Conservation (phyloP, 306 rosid genomes). For the Bauhinia variegata region DNA sequence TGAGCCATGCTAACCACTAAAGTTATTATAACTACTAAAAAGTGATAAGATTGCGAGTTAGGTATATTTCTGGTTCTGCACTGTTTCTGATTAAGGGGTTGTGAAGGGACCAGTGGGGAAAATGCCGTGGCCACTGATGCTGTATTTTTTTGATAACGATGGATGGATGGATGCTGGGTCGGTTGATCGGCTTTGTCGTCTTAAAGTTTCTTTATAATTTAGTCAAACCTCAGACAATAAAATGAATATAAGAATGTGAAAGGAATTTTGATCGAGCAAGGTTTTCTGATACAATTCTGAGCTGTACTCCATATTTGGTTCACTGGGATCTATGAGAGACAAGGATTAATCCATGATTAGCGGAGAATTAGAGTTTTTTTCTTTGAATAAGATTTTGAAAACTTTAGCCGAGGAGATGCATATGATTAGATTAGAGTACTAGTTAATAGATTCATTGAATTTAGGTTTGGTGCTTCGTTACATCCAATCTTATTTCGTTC, state of each 20-base stretch:
- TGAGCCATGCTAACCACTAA: constrained; percentile 71
- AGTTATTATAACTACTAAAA: constrained; percentile 64
- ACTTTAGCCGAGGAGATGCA: constrained; percentile 26
- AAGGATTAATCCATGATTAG: constrained; percentile 58
- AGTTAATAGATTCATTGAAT: no score
- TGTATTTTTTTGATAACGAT: constrained; percentile 41
- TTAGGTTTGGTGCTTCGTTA: no score
- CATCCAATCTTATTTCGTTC: no score
- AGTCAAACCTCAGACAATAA: constrained; percentile 25
- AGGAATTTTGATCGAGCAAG: no score
- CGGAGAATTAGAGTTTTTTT: constrained; percentile 47
- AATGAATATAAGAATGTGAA: constrained; percentile 29
- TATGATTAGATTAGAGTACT: constrained; percentile 25
- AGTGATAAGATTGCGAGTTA: constrained; percentile 65
- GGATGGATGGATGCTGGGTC: constrained; percentile 55
- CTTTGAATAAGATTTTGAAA: not conserved
- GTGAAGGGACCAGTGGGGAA: constrained; percentile 44
- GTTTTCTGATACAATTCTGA: constrained; percentile 41
- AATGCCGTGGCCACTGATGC: constrained; percentile 15
- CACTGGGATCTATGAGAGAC: constrained; percentile 40
- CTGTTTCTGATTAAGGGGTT: constrained; percentile 42
- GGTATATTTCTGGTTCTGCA: constrained; percentile 69
- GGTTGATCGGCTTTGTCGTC: constrained; percentile 48
- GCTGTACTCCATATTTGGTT: constrained; percentile 59
- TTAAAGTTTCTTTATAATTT: not conserved